Percentiles rank a stretch among this genome's conserved stretches.
These are phyloP conservation scores for Ephemerocybe angulata DNA, from an alignment of 768 basidiomycete genomes.

Conservation along the genomic window DNA sequence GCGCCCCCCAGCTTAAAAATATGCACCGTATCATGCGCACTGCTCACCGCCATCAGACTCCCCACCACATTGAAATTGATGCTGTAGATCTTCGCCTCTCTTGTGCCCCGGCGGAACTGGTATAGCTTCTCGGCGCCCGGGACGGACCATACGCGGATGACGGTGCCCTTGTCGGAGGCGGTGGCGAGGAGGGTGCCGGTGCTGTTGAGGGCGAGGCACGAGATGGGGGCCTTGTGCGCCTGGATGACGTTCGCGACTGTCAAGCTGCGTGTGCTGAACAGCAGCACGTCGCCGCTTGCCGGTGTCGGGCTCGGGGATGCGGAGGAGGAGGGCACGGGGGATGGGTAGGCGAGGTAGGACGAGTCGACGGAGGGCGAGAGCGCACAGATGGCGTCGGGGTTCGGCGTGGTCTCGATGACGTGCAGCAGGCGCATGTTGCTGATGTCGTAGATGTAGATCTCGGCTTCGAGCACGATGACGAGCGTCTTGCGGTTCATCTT, in stretches of 20 bases:
- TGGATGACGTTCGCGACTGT: constrained; percentile 94
- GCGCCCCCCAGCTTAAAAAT: constrained; percentile 77
- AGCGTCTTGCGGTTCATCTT: constrained; percentile 96
- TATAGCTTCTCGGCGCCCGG: constrained; percentile 92
- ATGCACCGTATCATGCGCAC: constrained; percentile 93
- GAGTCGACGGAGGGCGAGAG: constrained; percentile 91
- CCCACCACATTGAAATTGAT: constrained; percentile 78
- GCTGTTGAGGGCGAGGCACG: constrained; percentile 80
- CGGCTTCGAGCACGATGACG: constrained; percentile 93
- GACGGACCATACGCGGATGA: constrained; percentile 91
- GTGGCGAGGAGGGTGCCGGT: constrained; percentile 90
- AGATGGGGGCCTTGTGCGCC: constrained; percentile 93
- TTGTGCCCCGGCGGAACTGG: constrained; percentile 89
- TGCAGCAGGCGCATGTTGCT: constrained; percentile 97
- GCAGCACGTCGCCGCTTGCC: constrained; percentile 92
- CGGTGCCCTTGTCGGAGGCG: constrained; percentile 91
- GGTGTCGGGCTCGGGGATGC: no score
- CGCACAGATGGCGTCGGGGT: constrained; percentile 94
- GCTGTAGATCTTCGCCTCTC: constrained; percentile 81
- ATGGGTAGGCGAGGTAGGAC: constrained; percentile 94
- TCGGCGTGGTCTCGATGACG: constrained; percentile 94
- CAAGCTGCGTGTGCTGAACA: constrained; percentile 91
- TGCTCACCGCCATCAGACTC: constrained; percentile 84
- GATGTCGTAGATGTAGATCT: constrained; percentile 99
- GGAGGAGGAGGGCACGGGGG: constrained; percentile 91